Base-by-base conservation (phyloP, 495 filamentous ascomycete species). In the Aspergillus asperescens region DNA sequence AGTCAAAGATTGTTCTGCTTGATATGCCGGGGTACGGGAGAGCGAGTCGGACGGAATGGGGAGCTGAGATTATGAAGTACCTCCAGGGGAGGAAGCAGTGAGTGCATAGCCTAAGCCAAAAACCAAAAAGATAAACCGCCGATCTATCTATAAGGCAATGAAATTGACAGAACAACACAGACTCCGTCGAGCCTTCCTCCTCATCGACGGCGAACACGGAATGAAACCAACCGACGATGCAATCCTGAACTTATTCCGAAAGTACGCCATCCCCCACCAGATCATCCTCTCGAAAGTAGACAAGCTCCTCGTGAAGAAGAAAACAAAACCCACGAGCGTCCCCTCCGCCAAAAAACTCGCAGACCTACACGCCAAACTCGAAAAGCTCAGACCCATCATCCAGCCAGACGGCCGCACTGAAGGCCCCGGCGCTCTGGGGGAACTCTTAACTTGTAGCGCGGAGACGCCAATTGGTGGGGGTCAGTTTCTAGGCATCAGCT, bases 21-120 rank as follows among this genome's bases (percentile, higher is more conserved):
- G 94, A 98, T 67, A 92, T 94, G 89, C 94, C 93, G 6, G 94
- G 93, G 1, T 98, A 98, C 62, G 93, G 94, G 4, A 76, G 85
- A 48, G 86, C 81, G 5, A 88, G 86, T 61, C 71, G 81, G 38
- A 65, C 76, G 34, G 85, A 84, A 56, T 96, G 92, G 92, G 93
- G 93, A 2, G 68, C 70, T 55, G 85, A 96, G 69, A 90, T 95
- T 56, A 76, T 87, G 68, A 89, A 94, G 67, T 96, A 94, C 73
- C 62, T 96, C 23, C 69, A 73, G 28, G 73, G 77, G 38, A 76
- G 91, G 50, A 82, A 76, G 58, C 82, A 90, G 81, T 80, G 66
- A 43, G 80, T 69, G 15, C 55, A n/a, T 8, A n/a, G 6, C 13
- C n/a, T n/a, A n/a, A n/a, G n/a, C n/a, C n/a, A n/a, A n/a, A n/a